These are phyloP conservation scores for Beta vulgaris DNA, from an alignment of 148 eudicot species.

Conservation along the genomic window DNA sequence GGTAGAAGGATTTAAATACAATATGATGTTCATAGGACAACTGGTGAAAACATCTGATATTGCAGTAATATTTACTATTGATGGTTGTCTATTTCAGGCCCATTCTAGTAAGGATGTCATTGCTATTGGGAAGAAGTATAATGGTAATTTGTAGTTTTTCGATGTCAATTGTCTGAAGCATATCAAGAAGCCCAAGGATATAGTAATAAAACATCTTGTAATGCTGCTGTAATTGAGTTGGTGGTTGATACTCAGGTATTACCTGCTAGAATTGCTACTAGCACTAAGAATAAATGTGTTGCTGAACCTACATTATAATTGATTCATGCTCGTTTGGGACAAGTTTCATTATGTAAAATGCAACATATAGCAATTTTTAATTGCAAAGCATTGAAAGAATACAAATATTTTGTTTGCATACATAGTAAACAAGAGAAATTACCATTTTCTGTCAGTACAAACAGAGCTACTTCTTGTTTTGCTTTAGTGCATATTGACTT, in stretches of 20 bases:
- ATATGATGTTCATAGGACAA: not conserved
- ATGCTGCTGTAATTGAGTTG: too few species aligned
- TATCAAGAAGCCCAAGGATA: too few species aligned
- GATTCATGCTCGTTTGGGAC: not conserved
- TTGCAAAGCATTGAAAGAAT: not conserved
- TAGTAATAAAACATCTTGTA: too few species aligned
- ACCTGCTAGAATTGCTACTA: too few species aligned
- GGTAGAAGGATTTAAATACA: not conserved
- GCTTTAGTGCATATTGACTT: not conserved
- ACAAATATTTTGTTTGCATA: not conserved
- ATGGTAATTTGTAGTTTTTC: not conserved
- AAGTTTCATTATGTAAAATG: not conserved
- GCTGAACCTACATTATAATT: not conserved
- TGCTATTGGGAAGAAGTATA: not conserved
- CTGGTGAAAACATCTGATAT: not conserved
- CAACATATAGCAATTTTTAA: not conserved
- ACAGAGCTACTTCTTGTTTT: not conserved
- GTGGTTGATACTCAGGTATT: too few species aligned
- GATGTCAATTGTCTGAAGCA: too few species aligned
- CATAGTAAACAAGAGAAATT: not conserved
- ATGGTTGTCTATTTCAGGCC: not conserved
- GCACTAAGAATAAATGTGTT: too few species aligned
- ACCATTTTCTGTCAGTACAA: not conserved
- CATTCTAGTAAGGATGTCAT: not conserved
- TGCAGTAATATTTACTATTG: not conserved